Evolutionary conservation across 495 filamentous ascomycete genomes (phyloP).

Genomic region (Hypoxylon subgilvum): DNA sequence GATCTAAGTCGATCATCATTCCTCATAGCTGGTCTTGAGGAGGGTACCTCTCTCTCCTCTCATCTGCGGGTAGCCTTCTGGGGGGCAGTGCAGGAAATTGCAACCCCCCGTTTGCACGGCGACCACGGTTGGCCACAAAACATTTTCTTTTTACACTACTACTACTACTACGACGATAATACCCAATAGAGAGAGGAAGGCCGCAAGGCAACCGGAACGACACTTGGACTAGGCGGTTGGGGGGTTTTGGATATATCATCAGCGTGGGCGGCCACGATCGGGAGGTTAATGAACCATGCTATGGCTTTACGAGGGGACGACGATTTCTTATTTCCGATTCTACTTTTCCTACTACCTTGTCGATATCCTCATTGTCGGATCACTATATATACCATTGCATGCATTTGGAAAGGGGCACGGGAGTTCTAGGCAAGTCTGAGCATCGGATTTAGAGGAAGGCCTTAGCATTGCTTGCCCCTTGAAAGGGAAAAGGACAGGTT

Average conservation of each 20-base stretch:
- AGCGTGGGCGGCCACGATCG: conserved; percentile 23
- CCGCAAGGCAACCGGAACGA: conserved; percentile 47
- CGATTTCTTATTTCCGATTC: conserved; percentile 36
- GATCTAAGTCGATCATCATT: conserved; percentile 62
- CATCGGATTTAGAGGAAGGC: conserved; percentile 33
- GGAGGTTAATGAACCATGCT: conserved; percentile 41
- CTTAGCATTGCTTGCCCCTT: conserved; percentile 30
- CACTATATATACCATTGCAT: conserved; percentile 43
- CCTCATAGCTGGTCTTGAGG: conserved; percentile 48
- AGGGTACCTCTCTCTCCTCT: conserved; percentile 39
- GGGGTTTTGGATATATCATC: conserved; percentile 35
- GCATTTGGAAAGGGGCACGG: conserved; percentile 30
- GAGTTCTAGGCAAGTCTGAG: conserved; percentile 34
- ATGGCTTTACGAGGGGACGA: conserved; percentile 42
- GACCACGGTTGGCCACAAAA: conserved; percentile 18
- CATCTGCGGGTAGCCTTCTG: conserved; percentile 41
- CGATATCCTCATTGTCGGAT: conserved; percentile 30
- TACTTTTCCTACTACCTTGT: conserved; percentile 24
- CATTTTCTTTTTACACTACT: conserved; percentile 24
- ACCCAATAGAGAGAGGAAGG: conserved; percentile 43
- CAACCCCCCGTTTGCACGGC: conserved; percentile 32
- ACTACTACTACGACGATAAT: conserved; percentile 27
- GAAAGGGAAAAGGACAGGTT: conserved; percentile 28
- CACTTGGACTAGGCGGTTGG: conserved; percentile 38
- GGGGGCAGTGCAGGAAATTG: conserved; percentile 43